Evolutionary conservation across 2,329 filamentous ascomycete genomes (phyloP).

Genomic region (Talaromyces albobiverticillius): DNA sequence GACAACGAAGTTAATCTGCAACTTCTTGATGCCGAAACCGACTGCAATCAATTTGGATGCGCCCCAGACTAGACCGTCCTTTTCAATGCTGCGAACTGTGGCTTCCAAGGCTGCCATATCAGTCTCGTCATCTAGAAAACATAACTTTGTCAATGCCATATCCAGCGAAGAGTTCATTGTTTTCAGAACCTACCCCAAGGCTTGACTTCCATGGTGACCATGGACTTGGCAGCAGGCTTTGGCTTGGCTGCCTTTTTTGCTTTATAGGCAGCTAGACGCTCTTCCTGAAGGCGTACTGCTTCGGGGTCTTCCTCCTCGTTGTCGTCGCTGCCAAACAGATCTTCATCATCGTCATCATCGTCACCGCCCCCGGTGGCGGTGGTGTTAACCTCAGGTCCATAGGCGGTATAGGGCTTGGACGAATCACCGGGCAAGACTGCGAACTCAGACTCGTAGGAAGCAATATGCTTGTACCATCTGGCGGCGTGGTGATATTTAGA

Average conservation of each 20-base stretch:
- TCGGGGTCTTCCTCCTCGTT: conserved; percentile 93
- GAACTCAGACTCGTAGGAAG: conserved; percentile 92
- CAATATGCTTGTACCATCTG: conserved; percentile 99
- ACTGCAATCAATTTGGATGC: conserved; percentile 82
- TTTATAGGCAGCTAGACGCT: conserved; percentile 87
- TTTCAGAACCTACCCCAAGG: conserved; percentile 78
- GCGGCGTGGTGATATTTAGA: conserved; percentile 89
- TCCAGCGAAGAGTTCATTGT: conserved; percentile 16
- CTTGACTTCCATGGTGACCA: conserved; percentile 95
- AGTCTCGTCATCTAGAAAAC: conserved; percentile 77
- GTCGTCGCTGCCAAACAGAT: conserved; percentile 88
- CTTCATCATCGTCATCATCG: conserved; percentile 82
- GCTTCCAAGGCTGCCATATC: conserved; percentile 79
- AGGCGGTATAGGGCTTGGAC: conserved; percentile 80
- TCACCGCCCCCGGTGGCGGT: conserved; percentile 61
- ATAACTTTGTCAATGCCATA: background rate
- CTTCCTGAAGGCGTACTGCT: conserved; percentile 77
- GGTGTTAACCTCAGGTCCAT: conserved; percentile 83
- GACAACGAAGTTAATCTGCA: conserved; percentile 95
- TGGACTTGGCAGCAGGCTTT: no score
- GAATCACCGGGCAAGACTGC: conserved; percentile 85
- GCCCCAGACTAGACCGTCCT: conserved; percentile 97
- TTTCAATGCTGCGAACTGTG: conserved; percentile 76
- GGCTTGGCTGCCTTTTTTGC: conserved; percentile 99
- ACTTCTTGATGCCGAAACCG: conserved; percentile 97